A percentile compares a stretch with the other conserved stretches of the same genome.
Evolutionary conservation across 2,329 filamentous ascomycete genomes (phyloP).

Genomic region (Exserohilum turcica): DNA sequence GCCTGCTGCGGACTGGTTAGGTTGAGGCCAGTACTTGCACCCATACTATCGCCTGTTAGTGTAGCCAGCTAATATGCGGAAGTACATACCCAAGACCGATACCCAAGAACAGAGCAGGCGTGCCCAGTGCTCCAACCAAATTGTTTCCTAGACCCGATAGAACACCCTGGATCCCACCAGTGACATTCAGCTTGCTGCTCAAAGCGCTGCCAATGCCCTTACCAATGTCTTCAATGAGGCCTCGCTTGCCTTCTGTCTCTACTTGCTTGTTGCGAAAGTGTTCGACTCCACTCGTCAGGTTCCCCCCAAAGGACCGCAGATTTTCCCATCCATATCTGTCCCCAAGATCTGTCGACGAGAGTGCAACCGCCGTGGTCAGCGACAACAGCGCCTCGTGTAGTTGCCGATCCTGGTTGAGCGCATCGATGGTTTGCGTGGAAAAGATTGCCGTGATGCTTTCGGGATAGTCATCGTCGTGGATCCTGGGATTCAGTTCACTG

Average conservation of each 20-base stretch:
- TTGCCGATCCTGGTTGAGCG: conserved; percentile 29
- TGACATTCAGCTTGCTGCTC: conserved; percentile 12
- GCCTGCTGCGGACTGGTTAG: conserved; percentile 25
- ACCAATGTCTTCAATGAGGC: conserved; percentile 16
- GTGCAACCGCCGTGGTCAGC: conserved; percentile 28
- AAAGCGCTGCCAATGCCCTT: conserved; percentile 10
- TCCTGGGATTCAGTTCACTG: conserved; percentile 9
- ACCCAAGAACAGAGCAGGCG: conserved; percentile 37
- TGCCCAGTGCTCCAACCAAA: conserved; percentile 23
- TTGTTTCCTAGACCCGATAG: conserved; percentile 18
- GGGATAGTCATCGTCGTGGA: conserved; percentile 1
- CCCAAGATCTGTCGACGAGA: conserved; percentile 27
- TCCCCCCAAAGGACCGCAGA: conserved; percentile 23
- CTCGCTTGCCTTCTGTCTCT: conserved; percentile 8
- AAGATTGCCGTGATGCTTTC: conserved; percentile 20
- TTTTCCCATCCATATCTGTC: conserved; percentile 15
- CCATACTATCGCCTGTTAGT: conserved; percentile 29
- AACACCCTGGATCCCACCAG: conserved; percentile 19
- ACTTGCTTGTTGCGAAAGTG: conserved; percentile 12
- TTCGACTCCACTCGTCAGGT: conserved; percentile 23
- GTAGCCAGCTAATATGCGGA: background rate
- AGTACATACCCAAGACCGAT: conserved; percentile 36
- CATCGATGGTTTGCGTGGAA: conserved; percentile 29
- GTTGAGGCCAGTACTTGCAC: conserved; percentile 33
- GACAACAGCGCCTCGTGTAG: conserved; percentile 30